Evolutionary conservation across 371 early-diverging fungal species (phyloP), one percentile per base, ranked within the genome.

Genomic region (Syncephalastrum racemosum): DNA sequence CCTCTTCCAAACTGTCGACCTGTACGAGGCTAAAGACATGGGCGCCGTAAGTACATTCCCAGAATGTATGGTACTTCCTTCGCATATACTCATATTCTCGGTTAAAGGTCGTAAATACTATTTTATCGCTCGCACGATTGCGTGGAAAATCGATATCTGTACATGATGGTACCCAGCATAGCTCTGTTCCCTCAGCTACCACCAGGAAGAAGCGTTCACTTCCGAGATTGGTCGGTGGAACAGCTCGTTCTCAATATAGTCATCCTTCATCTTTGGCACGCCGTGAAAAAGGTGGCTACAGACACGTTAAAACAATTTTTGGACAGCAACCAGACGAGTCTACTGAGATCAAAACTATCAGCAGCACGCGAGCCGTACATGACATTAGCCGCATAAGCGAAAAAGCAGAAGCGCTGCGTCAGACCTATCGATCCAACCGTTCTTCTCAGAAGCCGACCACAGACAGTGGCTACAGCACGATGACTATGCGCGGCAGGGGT

Each of bases 11-110:
- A 94, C 96, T 1, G 86, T 90, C 1, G 96, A 96, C 70, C 67
- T 96, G 22, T 92, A 88, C 66, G 94, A 96, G 48, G 90, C 83
- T 46, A 93, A 89, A 65, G 87, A 93, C 68, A 86, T 94, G 83
- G 77, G 73, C 14, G 84, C 84, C 60, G 90, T 91, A 73, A 31
- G 36, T 31, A 0, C 2, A 31, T 2, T 10, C 1, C 12, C 2
- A 31, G 36, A 2, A 2, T 31, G 36, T 10, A 31, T 8, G 12
- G 10, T 31, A 25, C 25, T 31, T 31, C 0, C 36, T 31, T 8
- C 10, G 10, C 36, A 2, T 31, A 31, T 31, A 31, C 36, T 31
- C 36, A 31, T 8, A 27, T 27, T 31, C 2, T 31, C 10, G 36
- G 10, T 8, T 10, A 2, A 31, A 65, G 66, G 66, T 65, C 13